Evolutionary conservation across 106 monocot species (phyloP).

Genomic region (Allium cepa): DNA sequence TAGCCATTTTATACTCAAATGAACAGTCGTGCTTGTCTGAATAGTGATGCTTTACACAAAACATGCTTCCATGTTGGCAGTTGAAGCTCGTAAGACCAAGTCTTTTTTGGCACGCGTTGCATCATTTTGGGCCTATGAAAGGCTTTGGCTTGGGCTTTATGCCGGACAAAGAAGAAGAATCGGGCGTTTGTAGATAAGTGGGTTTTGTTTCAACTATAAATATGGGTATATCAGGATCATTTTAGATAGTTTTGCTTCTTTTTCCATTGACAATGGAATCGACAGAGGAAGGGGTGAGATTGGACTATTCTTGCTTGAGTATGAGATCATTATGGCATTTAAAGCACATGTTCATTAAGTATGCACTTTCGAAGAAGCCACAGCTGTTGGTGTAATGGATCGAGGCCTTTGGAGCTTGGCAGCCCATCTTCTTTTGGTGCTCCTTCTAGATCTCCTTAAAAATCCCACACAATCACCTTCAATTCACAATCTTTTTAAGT

Average conservation of each 20-base stretch:
- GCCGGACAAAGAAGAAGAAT: not conserved
- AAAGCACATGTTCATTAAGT: conserved; percentile 62
- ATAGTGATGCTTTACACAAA: conserved; percentile 45
- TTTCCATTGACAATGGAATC: conserved; percentile 24
- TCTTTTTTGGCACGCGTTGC: conserved; percentile 28
- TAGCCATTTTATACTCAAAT: conserved; percentile 36
- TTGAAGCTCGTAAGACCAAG: conserved; percentile 42
- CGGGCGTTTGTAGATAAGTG: not conserved
- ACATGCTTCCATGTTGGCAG: conserved; percentile 40
- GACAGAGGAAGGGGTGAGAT: conserved; percentile 32
- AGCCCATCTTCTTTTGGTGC: conserved; percentile 41
- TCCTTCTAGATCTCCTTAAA: conserved; percentile 15
- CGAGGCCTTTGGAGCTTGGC: conserved; percentile 37
- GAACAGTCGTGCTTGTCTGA: conserved; percentile 40
- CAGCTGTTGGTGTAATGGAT: conserved; percentile 57
- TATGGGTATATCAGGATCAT: conserved; percentile 10
- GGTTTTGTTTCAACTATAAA: not conserved
- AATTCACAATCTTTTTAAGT: no score
- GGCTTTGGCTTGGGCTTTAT: conserved; percentile 8
- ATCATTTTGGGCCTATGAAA: conserved; percentile 33
- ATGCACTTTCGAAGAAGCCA: conserved; percentile 56
- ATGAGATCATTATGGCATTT: conserved; percentile 50
- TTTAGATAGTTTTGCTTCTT: conserved; percentile 6
- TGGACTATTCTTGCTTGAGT: conserved; percentile 28
- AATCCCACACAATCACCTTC: no score